Evolutionary conservation across 176 grass and related monocot genomes (phyloP), one percentile per base, ranked within the genome.

Genomic region (Alloteropsis semialata): DNA sequence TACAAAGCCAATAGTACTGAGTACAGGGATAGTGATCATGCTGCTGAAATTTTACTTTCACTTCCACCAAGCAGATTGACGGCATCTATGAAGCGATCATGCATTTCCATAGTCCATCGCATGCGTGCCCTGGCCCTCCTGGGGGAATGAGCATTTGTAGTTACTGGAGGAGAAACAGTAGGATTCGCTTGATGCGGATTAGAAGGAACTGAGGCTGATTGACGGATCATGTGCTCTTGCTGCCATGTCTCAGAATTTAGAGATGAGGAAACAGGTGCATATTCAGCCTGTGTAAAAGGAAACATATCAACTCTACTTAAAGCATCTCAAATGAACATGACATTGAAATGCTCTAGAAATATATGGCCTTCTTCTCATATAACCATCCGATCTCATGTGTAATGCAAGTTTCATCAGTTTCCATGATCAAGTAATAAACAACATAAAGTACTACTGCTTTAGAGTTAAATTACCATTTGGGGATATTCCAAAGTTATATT

Each of bases 21-120:
- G 11, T 65, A 65, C 4, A 36, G 37, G 7, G 41, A 79, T 48
- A 10, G 28, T 24, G 19, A 64, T 17, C 27, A 37, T 29, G 37
- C 28, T 50, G 39, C 43, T 37, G 28, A 33, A 3, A 43, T 50
- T 74, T n/a, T 76, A 87, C 85, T 82, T 76, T 87, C 85, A 70
- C 69, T 49, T 6, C 85, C 85, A 82, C 85, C 85, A 42, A 87
- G 85, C 39, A 42, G 78, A 7, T 87, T 82, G 19, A 87, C 71
- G 38, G 85, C 79, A 13, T 87, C 79, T 82, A 62, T 24, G 43
- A 87, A 87, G 44, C 69, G 66, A 39, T 82, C 85, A 61, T 87
- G 85, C 24, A 87, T 63, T 55, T 87, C 85, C 33, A 32, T 42
- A 70, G 61, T 77, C 85, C 85, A 87, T 21, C 79, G 78, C 51